Conservation (phyloP, 2,329 filamentous ascomycete species). For the Penicillium sp. region DNA sequence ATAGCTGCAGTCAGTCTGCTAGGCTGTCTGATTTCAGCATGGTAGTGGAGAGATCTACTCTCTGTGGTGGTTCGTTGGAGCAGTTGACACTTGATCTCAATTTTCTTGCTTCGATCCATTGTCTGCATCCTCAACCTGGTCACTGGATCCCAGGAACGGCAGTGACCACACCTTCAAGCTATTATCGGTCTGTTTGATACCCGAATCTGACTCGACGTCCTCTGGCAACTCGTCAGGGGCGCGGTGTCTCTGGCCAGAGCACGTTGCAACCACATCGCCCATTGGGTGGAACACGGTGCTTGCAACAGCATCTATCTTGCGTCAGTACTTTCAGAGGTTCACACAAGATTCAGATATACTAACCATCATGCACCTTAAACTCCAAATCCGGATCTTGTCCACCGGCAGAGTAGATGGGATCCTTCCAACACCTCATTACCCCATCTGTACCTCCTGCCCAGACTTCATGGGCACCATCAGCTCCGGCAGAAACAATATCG, state of each 20-base stretch:
- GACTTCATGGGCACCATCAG: constrained; percentile 56
- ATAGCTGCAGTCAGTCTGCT: not conserved
- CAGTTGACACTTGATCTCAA: not conserved
- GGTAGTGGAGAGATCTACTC: not conserved
- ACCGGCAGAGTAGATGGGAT: constrained; percentile 51
- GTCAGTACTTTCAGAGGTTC: constrained; percentile 26
- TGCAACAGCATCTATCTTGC: constrained; percentile 50
- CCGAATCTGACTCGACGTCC: constrained; percentile 15
- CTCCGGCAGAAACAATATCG: constrained; percentile 52
- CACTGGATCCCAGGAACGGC: constrained; percentile 28
- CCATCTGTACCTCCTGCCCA: constrained; percentile 68
- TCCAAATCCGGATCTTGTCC: constrained; percentile 51
- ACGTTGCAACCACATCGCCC: constrained; percentile 57
- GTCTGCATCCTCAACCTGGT: too few species aligned
- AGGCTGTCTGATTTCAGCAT: not conserved
- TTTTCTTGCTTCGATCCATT: not conserved
- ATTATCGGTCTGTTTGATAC: constrained; percentile 37
- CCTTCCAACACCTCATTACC: constrained; percentile 56
- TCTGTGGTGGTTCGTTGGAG: not conserved
- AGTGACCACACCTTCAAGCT: constrained; percentile 51
- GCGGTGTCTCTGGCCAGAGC: constrained; percentile 53
- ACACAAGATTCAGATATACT: not conserved
- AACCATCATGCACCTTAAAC: constrained; percentile 54
- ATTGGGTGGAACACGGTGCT: constrained; percentile 55
- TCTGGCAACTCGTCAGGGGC: constrained; percentile 24